Conservation (phyloP, 495 filamentous ascomycete species). For the Penicillium arizonense region DNA sequence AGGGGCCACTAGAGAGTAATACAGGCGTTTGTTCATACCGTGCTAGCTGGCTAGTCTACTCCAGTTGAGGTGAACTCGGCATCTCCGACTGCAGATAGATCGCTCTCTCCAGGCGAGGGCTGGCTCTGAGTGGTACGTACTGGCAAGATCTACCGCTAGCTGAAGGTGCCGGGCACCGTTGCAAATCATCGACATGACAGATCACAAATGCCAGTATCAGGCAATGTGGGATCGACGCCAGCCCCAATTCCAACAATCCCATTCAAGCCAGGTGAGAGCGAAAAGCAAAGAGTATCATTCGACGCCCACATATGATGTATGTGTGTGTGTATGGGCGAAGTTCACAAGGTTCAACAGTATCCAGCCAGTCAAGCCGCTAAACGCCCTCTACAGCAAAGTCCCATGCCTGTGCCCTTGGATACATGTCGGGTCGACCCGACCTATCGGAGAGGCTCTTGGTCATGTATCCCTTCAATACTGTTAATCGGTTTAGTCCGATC, state of each 20-base stretch:
- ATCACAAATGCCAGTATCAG: slow-evolving; percentile 6
- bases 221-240: slow-evolving; percentile 1
- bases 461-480: not conserved
- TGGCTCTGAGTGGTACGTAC: not conserved
- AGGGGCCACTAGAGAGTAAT: not conserved
- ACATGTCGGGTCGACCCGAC: slow-evolving; percentile 6
- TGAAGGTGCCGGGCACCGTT: slow-evolving; percentile 16
- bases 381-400: slow-evolving; percentile 12
- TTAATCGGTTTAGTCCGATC: slow-evolving; percentile 30
- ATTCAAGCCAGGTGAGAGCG: not conserved
- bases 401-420: not conserved
- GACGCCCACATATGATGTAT: not conserved
- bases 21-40: not conserved
- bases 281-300: slow-evolving; percentile 2
- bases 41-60: not conserved
- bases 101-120: too few species aligned
- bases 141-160: slow-evolving; percentile 6
- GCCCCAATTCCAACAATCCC: not conserved
- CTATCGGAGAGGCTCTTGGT: not conserved
- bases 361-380: slow-evolving; percentile 7
- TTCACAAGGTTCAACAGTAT: slow-evolving; percentile 1
- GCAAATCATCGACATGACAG: slow-evolving; percentile 24
- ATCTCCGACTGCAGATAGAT: not conserved
- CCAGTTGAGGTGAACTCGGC: not conserved
- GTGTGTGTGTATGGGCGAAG: not conserved